Evolutionary conservation across 148 eudicot genomes (phyloP), one percentile per base, ranked within the genome.

Genomic region (Bassia scoparia): DNA sequence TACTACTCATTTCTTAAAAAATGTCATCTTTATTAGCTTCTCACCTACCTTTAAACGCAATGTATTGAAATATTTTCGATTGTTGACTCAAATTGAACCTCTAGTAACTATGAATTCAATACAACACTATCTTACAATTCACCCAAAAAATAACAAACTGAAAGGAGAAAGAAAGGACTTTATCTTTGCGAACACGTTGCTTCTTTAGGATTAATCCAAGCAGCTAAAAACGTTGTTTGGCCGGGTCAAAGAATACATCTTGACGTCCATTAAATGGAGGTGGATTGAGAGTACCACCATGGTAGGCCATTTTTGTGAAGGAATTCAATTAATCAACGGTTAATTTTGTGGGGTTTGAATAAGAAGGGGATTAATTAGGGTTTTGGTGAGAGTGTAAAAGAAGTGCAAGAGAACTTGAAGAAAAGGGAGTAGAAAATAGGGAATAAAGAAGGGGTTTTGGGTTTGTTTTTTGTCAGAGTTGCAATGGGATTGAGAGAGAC

Each of bases 181-280:
- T 69, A 73, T 94, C 88, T 86, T 88, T 91, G 35, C 93, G 89
- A 20, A 91, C 88, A 43, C 89, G 83, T 33, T 58, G 84, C 77
- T 91, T 91, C 86, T 93, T n/a, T 91, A 21, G 94, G 92, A 73
- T 82, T 73, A 66, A 88, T 83, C 97, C 95, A 90, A 5, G 92
- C 71, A 43, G 97, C 92, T 48, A 81, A 2, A 1, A 86, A 37
- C 90, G 89, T 3, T 87, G 76, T n/a, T n/a, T 91, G 92, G 35
- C 86, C 89, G 7, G 7, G 87, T 64, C 14, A 90, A 71, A 0
- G 95, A 73, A 70, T 93, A 93, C 77, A 85, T 66, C 67, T 90
- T 89, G 9, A 89, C 95, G 46, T n/a, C 98, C 97, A 80, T 94
- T 94, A 16, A n/a, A 89, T 89, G 79, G 97, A 85, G 74, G 89